These are phyloP conservation scores for Cutaneotrichosporon curvatum DNA, from an alignment of 1,284 basidiomycete species.

Conservation along the genomic window DNA sequence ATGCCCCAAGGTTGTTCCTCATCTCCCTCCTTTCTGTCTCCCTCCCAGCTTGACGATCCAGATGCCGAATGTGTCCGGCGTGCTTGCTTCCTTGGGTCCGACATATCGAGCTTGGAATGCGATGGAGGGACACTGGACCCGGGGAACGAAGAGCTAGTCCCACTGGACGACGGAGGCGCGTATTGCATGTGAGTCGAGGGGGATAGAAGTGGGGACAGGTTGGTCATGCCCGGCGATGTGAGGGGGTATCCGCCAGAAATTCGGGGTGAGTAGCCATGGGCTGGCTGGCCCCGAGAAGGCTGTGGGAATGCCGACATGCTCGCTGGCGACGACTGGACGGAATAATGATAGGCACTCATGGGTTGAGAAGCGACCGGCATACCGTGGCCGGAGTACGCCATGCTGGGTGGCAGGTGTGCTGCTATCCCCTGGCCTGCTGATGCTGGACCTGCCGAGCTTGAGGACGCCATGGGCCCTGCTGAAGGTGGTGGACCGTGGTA, in stretches of 20 bases:
- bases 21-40: constrained; percentile 11
- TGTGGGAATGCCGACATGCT: constrained; percentile 15
- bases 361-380: constrained; percentile 8
- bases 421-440: constrained; percentile 1
- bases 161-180: constrained; percentile 2
- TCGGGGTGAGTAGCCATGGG: constrained; percentile 16
- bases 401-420: constrained; percentile 13
- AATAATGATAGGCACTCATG: constrained; percentile 15
- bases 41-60: constrained; percentile 8
- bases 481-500: constrained; percentile 4
- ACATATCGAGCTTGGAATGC: constrained; percentile 6
- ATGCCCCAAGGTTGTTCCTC: constrained; percentile 41
- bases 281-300: neutral
- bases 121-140: constrained; percentile 6
- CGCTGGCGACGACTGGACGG: constrained; percentile 10
- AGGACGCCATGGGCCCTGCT: neutral
- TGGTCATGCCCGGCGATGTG: constrained; percentile 13
- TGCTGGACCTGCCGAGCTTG: neutral
- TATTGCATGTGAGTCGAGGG: constrained; percentile 14
- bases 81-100: constrained; percentile 2
- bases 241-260: constrained; percentile 14
- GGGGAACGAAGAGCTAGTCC: constrained; percentile 12
- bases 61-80: constrained; percentile 11
- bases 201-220: constrained; percentile 13
- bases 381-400: constrained; percentile 18